phyloP scores from a whole-genome alignment of 371 early-diverging fungal species.

The Rhizomucor pusillus region DNA sequence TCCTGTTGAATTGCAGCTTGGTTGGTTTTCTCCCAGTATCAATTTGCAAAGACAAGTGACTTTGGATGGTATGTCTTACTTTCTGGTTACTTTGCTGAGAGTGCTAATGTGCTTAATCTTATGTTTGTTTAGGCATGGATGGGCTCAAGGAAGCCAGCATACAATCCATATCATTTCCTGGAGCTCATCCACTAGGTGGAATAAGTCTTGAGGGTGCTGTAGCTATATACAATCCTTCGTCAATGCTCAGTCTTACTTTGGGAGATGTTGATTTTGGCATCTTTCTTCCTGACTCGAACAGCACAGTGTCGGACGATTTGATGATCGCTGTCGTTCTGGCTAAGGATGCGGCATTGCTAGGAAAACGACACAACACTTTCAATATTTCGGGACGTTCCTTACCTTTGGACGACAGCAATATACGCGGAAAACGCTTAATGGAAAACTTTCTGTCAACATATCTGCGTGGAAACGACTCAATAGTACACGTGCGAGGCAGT shows the following conservation, averaged over 20 bases:
- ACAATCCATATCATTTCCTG: slow-evolving; percentile 30
- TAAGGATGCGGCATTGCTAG: slow-evolving; percentile 31
- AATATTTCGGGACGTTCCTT: slow-evolving; percentile 40
- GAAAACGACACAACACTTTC: slow-evolving; percentile 35
- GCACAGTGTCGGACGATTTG: slow-evolving; percentile 15
- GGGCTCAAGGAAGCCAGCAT: slow-evolving; percentile 40
- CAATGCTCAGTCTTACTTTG: slow-evolving; percentile 30
- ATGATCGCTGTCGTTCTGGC: slow-evolving; percentile 45
- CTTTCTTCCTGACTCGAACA: slow-evolving; percentile 21
- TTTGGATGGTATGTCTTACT: slow-evolving; percentile 26
- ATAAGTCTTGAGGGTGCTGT: slow-evolving; percentile 30
- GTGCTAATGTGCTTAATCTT: background rate
- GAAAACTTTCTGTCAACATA: slow-evolving; percentile 37
- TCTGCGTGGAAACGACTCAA: slow-evolving; percentile 33
- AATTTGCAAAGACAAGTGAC: slow-evolving; percentile 27
- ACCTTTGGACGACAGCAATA: slow-evolving; percentile 21
- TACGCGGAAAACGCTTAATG: slow-evolving; percentile 16
- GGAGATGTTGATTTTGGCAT: slow-evolving; percentile 51
- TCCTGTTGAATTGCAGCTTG: slow-evolving; percentile 23
- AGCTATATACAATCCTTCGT: slow-evolving; percentile 46
- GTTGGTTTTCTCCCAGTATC: slow-evolving; percentile 23
- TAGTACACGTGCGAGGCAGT: slow-evolving; percentile 39
- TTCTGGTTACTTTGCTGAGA: background rate
- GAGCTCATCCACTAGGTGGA: slow-evolving; percentile 39
- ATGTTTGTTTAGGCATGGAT: slow-evolving; percentile 36